Evolutionary conservation across 345 rosid species (phyloP), one percentile per base, ranked within the genome.

Genomic region (Salix exigua): DNA sequence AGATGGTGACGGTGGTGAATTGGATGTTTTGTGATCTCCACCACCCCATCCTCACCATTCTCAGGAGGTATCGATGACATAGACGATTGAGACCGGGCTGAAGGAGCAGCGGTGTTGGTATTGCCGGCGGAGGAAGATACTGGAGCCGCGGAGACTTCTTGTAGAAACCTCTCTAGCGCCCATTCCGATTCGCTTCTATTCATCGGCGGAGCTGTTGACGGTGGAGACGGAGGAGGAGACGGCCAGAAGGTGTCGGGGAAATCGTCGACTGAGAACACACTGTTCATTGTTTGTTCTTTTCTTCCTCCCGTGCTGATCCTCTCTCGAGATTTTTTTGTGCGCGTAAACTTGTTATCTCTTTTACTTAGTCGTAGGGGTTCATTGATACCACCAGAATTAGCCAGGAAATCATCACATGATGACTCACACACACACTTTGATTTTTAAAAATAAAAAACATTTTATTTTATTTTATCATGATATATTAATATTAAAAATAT

Each of bases 111-210:
- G 75, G 81, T 76, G 48, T 83, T 73, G 81, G 81, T 81, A 13
- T 81, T 84, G 75, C 79, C 79, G 21, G 77, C 67, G 78, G 68
- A 70, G 28, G 85, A 79, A 65, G 79, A 82, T 42, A 85, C 38
- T 50, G 81, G 64, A 68, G 80, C 82, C 69, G 21, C 68, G 9
- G 79, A 42, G 73, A 84, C 77, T 75, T 89, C 94, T 63, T 83
- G 82, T 6, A 92, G 83, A 70, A 92, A 76, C 73, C 80, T 87
- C 30, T 92, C 88, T 12, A 91, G 74, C 55, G 88, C 92, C 97
- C 97, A 92, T 75, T 91, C 93, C 51, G 97, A 92, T 35, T 82
- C 85, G 83, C 92, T 88, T 66, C 91, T 82, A 31, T 76, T 81
- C 84, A 94, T 88, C 70, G 86, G 88, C 80, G 81, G 77, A 28